Conservation (phyloP, 2,329 filamentous ascomycete genomes). For the Emmonsia crescens region DNA sequence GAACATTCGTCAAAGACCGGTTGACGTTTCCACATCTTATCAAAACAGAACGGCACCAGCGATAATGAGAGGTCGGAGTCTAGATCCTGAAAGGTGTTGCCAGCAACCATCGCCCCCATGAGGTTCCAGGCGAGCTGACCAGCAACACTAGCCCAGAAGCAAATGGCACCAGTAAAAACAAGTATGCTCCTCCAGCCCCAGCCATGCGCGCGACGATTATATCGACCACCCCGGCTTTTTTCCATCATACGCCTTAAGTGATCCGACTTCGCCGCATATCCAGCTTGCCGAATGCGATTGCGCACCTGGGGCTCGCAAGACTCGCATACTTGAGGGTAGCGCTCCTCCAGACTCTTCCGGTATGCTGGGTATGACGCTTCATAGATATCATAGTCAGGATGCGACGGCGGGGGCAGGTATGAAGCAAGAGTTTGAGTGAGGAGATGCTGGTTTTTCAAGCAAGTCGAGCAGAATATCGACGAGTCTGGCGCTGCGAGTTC, state of each 20-base stretch:
- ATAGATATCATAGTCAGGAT: slow-evolving; percentile 58
- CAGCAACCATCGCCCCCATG: slow-evolving; percentile 22
- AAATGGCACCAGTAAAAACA: slow-evolving; percentile 32
- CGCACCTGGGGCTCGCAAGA: slow-evolving; percentile 67
- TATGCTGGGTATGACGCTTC: slow-evolving; percentile 61
- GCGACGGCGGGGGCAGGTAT: slow-evolving; percentile 57
- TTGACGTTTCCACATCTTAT: slow-evolving; percentile 12
- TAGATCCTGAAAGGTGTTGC: slow-evolving; percentile 9
- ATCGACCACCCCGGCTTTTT: slow-evolving; percentile 37
- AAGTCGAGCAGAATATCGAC: slow-evolving; percentile 59
- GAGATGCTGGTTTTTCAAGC: slow-evolving; percentile 79
- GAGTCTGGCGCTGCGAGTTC: slow-evolving; percentile 24
- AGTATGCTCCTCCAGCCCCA: slow-evolving; percentile 36
- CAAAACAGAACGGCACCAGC: slow-evolving; percentile 17
- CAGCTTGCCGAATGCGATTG: slow-evolving; percentile 56
- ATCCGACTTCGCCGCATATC: slow-evolving; percentile 76
- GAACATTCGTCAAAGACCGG: slow-evolving; percentile 21
- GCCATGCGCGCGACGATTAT: slow-evolving; percentile 22
- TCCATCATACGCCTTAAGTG: slow-evolving; percentile 66
- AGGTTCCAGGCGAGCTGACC: slow-evolving; percentile 35
- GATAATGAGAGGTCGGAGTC: slow-evolving; percentile 8
- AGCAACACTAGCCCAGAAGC: slow-evolving; percentile 33
- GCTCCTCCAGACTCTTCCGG: slow-evolving; percentile 60
- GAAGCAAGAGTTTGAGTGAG: slow-evolving; percentile 65
- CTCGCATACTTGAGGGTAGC: slow-evolving; percentile 81